Evolutionary conservation across 164 flowering plant species (phyloP), one percentile per base, ranked within the genome.

Genomic region (Berberis vulgaris): DNA sequence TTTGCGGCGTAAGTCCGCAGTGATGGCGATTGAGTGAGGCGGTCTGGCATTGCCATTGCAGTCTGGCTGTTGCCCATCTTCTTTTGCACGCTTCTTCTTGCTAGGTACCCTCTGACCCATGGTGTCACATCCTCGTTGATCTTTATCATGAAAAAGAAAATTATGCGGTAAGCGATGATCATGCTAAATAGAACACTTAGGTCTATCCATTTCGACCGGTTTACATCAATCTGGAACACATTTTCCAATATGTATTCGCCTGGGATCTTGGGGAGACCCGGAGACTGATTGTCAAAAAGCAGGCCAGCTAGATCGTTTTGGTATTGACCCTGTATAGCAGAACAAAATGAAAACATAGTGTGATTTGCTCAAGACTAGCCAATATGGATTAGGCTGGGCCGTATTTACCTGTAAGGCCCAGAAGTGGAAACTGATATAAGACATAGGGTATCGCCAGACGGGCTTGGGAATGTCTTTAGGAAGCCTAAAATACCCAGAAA

Each of bases 361-460:
- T 26, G 26, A 26, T 26, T 26, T 26, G 26, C 26, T 26, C 26
- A 26, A 26, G 26, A 26, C 26, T 26, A 26, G 26, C 26, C 26
- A 26, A 26, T 26, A 0, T 26, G 26, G 26, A 26, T 26, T 26
- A 26, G 26, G 26, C 26, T 26, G 26, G 0, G 26, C 26, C 26
- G 26, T 26, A 26, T 1, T 46, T 84, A 89, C 98, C 95, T 92
- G 98, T 3, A 88, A 76, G 62, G 97, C 93, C 98, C 98, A 93
- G 81, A 77, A 89, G 68, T 93, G 96, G 79, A 93, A 93, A 80
- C 97, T 93, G 71, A 89, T 83, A 71, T 84, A 93, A 4, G 98
- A 88, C 98, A 93, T 86, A 4, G 98, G 98, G 70, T 93, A 93
- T 13, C 96, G 83, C 98, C 98, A 93, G 57, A 93, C 69, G 2